Percentiles rank a stretch among this genome's conserved stretches.
These are phyloP conservation scores for Trichoderma polysporum DNA, from an alignment of 2,329 filamentous ascomycete genomes.

Conservation along the genomic window DNA sequence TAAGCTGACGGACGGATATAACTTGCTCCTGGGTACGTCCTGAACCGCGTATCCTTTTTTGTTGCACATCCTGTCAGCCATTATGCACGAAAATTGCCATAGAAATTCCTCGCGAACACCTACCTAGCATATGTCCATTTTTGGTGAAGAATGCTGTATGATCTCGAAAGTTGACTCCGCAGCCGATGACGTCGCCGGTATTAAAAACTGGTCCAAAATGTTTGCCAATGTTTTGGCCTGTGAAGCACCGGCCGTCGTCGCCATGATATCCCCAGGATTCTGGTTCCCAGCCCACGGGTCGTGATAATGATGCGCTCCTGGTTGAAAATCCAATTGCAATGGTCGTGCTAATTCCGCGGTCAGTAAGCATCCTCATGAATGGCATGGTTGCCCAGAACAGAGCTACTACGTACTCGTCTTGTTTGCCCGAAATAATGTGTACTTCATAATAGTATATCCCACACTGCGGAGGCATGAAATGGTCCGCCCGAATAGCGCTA, in stretches of 20 bases:
- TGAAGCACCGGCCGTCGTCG: constrained; percentile 64
- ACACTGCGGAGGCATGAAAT: constrained; percentile 83
- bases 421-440: constrained; percentile 49
- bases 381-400: background rate
- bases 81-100: background rate
- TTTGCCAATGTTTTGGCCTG: constrained; percentile 56
- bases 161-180: constrained; percentile 64
- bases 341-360: constrained; percentile 46
- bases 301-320: constrained; percentile 51
- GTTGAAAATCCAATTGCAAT: constrained; percentile 64
- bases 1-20: constrained; percentile 68
- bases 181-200: constrained; percentile 60
- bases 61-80: background rate
- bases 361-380: background rate
- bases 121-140: constrained; percentile 59
- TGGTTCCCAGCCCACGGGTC: constrained; percentile 65
- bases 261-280: constrained; percentile 70
- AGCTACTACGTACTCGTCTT: constrained; percentile 50
- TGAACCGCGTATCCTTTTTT: constrained; percentile 71
- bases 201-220: constrained; percentile 58
- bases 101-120: constrained; percentile 24
- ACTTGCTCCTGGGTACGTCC: constrained; percentile 59
- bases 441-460: constrained; percentile 95
- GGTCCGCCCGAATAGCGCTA: constrained; percentile 76
- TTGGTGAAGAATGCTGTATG: constrained; percentile 68